These are phyloP conservation scores for Pseudoturritis turrita DNA, from an alignment of 345 rosid genomes.

Conservation along the genomic window DNA sequence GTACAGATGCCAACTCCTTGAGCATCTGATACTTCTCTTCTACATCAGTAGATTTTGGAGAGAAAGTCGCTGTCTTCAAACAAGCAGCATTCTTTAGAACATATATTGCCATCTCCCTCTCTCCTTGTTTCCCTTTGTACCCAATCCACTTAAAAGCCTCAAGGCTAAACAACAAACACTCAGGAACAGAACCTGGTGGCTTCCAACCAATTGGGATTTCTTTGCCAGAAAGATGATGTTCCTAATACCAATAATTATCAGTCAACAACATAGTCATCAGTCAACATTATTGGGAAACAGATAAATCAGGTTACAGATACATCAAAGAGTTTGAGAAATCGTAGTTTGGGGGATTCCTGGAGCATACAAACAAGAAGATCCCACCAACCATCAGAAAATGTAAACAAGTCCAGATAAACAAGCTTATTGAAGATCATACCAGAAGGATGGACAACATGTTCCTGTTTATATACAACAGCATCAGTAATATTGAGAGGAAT, in stretches of 20 bases:
- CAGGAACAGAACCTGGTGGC: not conserved
- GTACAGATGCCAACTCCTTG: conserved; percentile 3
- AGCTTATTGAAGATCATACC: conserved; percentile 2
- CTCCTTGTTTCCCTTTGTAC: conserved; percentile 3
- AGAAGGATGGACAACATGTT: not conserved
- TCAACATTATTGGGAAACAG: not conserved
- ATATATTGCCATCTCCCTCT: not conserved
- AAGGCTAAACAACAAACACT: not conserved
- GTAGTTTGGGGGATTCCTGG: not conserved
- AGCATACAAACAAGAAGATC: conserved; percentile 1
- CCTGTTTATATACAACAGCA: not conserved
- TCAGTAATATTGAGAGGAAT: not conserved
- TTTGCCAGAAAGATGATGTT: not conserved
- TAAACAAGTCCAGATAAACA: not conserved
- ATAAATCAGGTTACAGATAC: not conserved
- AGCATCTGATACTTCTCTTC: conserved; percentile 2
- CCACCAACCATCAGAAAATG: not conserved
- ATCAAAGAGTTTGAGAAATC: not conserved
- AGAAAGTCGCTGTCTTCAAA: not conserved
- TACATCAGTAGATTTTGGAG: not conserved
- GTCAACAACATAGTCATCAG: not conserved
- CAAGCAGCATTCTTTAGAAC: not conserved
- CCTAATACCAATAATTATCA: conserved; percentile 16
- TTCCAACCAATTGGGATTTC: not conserved
- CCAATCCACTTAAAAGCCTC: conserved; percentile 8